Conservation (phyloP, 129 eudicot genomes). For the Escallonia rubra region DNA sequence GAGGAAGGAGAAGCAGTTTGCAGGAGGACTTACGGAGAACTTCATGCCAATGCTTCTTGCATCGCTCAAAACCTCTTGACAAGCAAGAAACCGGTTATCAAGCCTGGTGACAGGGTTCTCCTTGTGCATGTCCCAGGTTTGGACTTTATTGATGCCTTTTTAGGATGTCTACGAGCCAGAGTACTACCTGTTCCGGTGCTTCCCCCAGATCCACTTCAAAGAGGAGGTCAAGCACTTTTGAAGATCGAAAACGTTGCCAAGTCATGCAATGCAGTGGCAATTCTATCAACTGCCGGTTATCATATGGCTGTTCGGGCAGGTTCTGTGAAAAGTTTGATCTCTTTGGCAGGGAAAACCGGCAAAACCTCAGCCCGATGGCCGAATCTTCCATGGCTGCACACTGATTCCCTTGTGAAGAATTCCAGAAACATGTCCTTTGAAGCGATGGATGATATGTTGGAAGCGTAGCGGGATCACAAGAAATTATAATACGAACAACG, state of each 20-base stretch:
- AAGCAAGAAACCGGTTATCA: conserved; percentile 55
- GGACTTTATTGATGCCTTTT: conserved; percentile 76
- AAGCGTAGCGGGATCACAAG: too few species aligned
- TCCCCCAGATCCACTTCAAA: conserved; percentile 88
- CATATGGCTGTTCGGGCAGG: conserved; percentile 82
- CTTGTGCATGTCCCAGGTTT: conserved; percentile 76
- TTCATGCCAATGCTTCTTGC: conserved; percentile 68
- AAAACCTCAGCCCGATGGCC: conserved; percentile 64
- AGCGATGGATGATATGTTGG: conserved; percentile 7
- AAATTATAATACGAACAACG: too few species aligned
- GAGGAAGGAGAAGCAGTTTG: conserved; percentile 51
- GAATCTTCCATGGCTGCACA: conserved; percentile 77
- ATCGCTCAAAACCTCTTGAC: conserved; percentile 71
- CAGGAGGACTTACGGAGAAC: conserved; percentile 49
- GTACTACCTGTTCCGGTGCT: conserved; percentile 79
- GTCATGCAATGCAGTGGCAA: conserved; percentile 72
- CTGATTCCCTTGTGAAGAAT: conserved; percentile 62
- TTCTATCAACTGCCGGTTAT: conserved; percentile 65
- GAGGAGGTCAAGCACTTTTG: conserved; percentile 87
- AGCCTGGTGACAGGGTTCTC: conserved; percentile 71
- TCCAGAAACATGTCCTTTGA: conserved; percentile 21
- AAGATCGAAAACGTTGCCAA: conserved; percentile 70
- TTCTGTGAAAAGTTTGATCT: conserved; percentile 52
- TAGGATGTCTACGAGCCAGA: conserved; percentile 76
- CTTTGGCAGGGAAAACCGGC: conserved; percentile 38